Percentiles rank a stretch among this genome's conserved stretches.
Conservation (phyloP, 2,329 filamentous ascomycete genomes). For the Metarhizium sp. region DNA sequence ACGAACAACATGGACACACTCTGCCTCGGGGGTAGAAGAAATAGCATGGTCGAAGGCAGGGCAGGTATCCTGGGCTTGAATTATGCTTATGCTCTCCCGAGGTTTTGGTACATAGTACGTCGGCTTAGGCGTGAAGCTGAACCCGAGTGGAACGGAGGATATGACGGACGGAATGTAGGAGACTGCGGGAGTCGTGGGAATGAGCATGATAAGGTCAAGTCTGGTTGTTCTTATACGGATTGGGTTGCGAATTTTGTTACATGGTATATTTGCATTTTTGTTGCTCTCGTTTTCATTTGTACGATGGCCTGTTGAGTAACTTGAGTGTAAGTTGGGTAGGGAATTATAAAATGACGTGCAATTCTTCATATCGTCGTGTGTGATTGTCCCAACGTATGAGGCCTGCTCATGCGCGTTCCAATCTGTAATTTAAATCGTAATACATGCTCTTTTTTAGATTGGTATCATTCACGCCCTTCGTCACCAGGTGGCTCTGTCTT, state of each 20-base stretch:
- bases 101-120: constrained; percentile 10
- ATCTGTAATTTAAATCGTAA: background rate
- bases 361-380: background rate
- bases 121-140: background rate
- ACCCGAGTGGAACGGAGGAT: background rate
- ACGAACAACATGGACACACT: constrained; percentile 10
- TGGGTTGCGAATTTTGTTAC: constrained; percentile 4
- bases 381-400: background rate
- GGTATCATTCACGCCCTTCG: constrained; percentile 9
- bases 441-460: background rate
- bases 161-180: constrained; percentile 4
- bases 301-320: constrained; percentile 2
- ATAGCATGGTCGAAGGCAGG: constrained; percentile 5
- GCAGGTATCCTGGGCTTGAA: constrained; percentile 3
- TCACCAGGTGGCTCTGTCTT: constrained; percentile 16
- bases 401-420: background rate
- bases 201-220: background rate
- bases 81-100: constrained; percentile 1
- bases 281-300: background rate
- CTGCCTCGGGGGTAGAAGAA: constrained; percentile 1
- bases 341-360: constrained; percentile 13
- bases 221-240: background rate
- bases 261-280: background rate
- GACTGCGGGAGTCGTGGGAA: constrained; percentile 5
- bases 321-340: constrained; percentile 13